These are phyloP conservation scores for Coriaria nepalensis DNA, from an alignment of 306 rosid species.

Conservation along the genomic window DNA sequence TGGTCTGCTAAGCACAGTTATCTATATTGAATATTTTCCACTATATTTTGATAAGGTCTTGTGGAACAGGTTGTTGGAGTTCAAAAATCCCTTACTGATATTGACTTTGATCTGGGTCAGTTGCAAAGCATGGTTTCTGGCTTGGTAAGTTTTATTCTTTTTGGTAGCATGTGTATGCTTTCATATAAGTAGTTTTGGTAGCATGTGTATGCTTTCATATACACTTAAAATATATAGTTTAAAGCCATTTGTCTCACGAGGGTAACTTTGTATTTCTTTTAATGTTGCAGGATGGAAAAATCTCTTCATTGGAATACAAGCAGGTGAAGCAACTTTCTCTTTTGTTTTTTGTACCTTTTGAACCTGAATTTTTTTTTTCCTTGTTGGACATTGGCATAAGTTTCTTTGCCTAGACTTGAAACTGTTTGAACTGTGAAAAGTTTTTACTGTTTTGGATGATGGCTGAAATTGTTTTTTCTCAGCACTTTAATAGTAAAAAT, in stretches of 20 bases:
- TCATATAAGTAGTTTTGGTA: too few species aligned
- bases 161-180: too few species aligned
- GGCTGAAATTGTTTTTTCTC: too few species aligned
- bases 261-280: constrained; percentile 1
- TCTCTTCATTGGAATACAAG: constrained; percentile 37
- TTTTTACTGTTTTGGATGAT: too few species aligned
- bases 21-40: neutral
- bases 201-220: too few species aligned
- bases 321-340: constrained; percentile 49
- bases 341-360: neutral
- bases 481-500: too few species aligned
- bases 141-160: constrained; percentile 54
- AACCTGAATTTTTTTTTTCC: constrained; percentile 4
- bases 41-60: constrained; percentile 16
- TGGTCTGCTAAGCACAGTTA: neutral
- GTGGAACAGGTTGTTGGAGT: constrained; percentile 65
- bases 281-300: constrained; percentile 51
- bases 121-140: constrained; percentile 45
- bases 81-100: constrained; percentile 35
- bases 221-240: too few species aligned
- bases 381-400: constrained; percentile 3
- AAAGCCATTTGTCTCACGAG: too few species aligned
- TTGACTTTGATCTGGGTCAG: constrained; percentile 41
- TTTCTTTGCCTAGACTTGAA: neutral
- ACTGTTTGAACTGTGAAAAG: too few species aligned